phyloP scores from a whole-genome alignment of 352 stramenopile genomes.

The Pythium grandisporangium region DNA sequence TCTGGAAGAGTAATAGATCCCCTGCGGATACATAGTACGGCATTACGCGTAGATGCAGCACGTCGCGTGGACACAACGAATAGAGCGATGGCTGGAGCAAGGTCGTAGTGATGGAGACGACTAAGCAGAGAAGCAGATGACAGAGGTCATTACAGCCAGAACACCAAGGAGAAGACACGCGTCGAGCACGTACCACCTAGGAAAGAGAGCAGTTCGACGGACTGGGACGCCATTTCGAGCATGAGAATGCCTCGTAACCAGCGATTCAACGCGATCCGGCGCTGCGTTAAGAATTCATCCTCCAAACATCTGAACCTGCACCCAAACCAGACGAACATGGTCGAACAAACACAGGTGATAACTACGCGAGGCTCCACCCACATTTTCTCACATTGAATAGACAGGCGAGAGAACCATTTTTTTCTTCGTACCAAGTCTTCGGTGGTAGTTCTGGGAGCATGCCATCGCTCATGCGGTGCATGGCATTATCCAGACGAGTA shows the following conservation, averaged over 20 bases:
- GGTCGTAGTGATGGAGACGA: conserved; percentile 4
- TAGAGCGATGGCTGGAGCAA: background rate
- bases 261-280: conserved; percentile 24
- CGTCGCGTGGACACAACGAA: conserved; percentile 20
- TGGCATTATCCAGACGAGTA: too few relatives aligned
- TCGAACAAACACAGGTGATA: too few relatives aligned
- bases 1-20: conserved; percentile 56
- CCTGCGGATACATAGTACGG: conserved; percentile 35
- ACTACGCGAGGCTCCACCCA: too few relatives aligned
- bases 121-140: background rate
- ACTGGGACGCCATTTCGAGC: conserved; percentile 24
- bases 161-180: background rate
- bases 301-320: conserved; percentile 24
- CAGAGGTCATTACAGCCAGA: background rate
- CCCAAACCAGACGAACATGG: background rate
- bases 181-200: conserved; percentile 26
- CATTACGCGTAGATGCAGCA: conserved; percentile 53
- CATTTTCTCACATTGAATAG: too few relatives aligned
- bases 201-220: conserved; percentile 39
- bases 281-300: conserved; percentile 24
- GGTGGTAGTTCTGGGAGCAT: conserved; percentile 26
- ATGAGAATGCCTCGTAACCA: conserved; percentile 39
- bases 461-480: too few relatives aligned
- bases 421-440: conserved; percentile 33
- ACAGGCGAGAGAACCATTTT: too few relatives aligned